Conservation (phyloP, 73 alveolate genomes). For the Paramecium octaurelia region DNA sequence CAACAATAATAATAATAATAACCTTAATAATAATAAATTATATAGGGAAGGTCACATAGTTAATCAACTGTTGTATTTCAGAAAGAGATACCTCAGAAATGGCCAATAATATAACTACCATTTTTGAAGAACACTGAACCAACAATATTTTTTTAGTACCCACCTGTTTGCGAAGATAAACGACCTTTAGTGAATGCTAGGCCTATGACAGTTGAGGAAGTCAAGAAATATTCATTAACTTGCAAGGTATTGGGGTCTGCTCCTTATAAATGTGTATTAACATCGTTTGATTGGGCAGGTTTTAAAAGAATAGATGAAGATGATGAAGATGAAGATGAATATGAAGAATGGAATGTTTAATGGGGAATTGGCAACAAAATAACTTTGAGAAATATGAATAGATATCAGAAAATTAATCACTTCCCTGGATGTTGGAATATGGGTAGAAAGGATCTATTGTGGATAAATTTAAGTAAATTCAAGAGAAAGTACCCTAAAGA, state of each 20-base stretch:
- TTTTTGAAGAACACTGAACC: background rate
- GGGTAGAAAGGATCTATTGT: slow-evolving; percentile 83
- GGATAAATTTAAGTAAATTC: slow-evolving; percentile 73
- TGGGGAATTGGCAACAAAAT: slow-evolving; percentile 59
- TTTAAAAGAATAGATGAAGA: slow-evolving; percentile 50
- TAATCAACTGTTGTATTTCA: background rate
- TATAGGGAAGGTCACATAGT: background rate
- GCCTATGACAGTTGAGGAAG: slow-evolving; percentile 33
- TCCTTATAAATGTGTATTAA: slow-evolving; percentile 59
- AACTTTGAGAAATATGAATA: slow-evolving; percentile 66
- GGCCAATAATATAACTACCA: background rate
- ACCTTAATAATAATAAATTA: background rate
- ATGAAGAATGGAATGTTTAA: slow-evolving; percentile 55
- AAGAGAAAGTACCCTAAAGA: slow-evolving; percentile 70
- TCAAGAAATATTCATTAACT: slow-evolving; percentile 4
- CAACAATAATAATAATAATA: background rate
- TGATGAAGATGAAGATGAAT: slow-evolving; percentile 56
- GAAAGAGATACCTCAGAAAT: background rate
- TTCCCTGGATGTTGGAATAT: slow-evolving; percentile 87
- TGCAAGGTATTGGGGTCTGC: slow-evolving; percentile 47
- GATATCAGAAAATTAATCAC: slow-evolving; percentile 78
- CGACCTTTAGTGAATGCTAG: background rate
- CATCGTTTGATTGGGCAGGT: slow-evolving; percentile 56
- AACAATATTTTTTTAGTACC: slow-evolving; percentile 10
- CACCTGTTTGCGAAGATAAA: slow-evolving; percentile 13